Evolutionary conservation across 1,284 basidiomycete species (phyloP).

Genomic region (Xerocomus nothofagi): DNA sequence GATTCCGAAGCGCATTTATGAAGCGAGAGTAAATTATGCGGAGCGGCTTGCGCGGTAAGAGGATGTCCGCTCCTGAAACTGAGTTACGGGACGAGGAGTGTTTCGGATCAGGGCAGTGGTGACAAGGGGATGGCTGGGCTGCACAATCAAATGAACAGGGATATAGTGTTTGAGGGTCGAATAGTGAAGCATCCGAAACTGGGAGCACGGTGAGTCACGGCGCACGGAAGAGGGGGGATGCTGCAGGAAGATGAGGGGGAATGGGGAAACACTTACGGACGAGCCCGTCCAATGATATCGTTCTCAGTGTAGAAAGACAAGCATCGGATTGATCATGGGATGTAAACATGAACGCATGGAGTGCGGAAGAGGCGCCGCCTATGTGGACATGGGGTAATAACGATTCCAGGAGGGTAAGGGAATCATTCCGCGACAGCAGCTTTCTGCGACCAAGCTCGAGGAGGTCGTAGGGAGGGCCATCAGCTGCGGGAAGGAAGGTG

Average conservation of each 20-base stretch:
- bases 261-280: conserved; percentile 43
- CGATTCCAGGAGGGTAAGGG: conserved; percentile 43
- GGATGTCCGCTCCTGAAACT: conserved; percentile 28
- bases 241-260: background rate
- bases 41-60: conserved; percentile 47
- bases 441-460: conserved; percentile 58
- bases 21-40: conserved; percentile 47
- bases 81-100: conserved; percentile 22
- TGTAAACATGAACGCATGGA: conserved; percentile 59
- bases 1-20: conserved; percentile 45
- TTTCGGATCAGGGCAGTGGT: conserved; percentile 37
- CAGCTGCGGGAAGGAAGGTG: conserved; percentile 41
- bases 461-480: conserved; percentile 38
- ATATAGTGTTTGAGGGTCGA: conserved; percentile 50
- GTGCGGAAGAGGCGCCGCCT: conserved; percentile 37
- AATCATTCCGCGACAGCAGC: conserved; percentile 42
- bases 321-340: conserved; percentile 35
- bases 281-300: conserved; percentile 46
- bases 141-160: conserved; percentile 52
- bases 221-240: background rate
- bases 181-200: conserved; percentile 41
- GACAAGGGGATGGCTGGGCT: conserved; percentile 42
- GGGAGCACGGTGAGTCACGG: conserved; percentile 13
- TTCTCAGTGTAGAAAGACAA: conserved; percentile 35
- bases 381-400: conserved; percentile 52